phyloP scores from a whole-genome alignment of 176 grass and related monocot genomes.

The bread wheat (Triticum aestivum) region DNA sequence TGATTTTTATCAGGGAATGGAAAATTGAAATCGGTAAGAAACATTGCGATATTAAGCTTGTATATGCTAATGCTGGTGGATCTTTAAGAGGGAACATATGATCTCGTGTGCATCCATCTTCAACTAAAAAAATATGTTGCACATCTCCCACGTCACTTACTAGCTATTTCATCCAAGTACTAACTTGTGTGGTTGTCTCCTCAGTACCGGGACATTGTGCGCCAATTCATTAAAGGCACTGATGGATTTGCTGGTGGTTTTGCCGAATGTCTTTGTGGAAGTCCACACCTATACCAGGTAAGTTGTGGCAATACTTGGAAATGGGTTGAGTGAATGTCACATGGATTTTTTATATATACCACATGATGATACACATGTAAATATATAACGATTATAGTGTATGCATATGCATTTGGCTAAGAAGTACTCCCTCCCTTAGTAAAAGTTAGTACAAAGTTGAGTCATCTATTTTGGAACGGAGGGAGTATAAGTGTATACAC shows the following conservation, averaged over 20 bases:
- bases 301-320: conserved; percentile 7
- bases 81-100: not conserved
- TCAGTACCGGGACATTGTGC: conserved; percentile 89
- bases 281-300: conserved; percentile 95
- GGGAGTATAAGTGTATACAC: not conserved
- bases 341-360: conserved; percentile 8
- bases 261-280: conserved; percentile 92
- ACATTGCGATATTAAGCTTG: not conserved
- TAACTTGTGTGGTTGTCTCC: conserved; percentile 34
- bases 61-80: not conserved
- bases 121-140: conserved; percentile 2
- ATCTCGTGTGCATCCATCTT: conserved; percentile 19
- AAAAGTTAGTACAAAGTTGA: no score
- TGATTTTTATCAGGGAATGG: conserved; percentile 12
- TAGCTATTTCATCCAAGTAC: conserved; percentile 16
- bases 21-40: not conserved
- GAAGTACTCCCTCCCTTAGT: no score
- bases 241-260: conserved; percentile 94
- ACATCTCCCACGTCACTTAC: not conserved
- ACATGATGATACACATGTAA: not conserved
- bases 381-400: not conserved
- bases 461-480: no score
- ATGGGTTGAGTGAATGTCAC: not conserved
- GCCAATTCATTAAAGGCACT: conserved; percentile 98
- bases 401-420: not conserved